Evolutionary conservation across 768 basidiomycete species (phyloP), one percentile per base, ranked within the genome.

Genomic region (Suillus plorans): DNA sequence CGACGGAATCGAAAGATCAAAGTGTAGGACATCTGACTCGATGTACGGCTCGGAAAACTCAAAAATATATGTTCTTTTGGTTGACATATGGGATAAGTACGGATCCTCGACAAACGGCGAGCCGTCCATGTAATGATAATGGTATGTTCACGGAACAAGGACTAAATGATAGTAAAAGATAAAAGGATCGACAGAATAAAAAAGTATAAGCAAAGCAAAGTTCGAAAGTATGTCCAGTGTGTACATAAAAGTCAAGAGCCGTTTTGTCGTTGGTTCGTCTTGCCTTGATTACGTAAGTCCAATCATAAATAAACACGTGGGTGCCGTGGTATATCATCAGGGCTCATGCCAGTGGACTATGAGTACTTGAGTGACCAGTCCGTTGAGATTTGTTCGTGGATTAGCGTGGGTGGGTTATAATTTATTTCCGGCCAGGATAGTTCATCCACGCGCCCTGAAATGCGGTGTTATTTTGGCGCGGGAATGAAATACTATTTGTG

Each of bases 361-460:
- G 59, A 39, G 36, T 36, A 36, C 36, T 36, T 31, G 31, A 37
- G 52, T 34, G 63, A 68, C 63, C 67, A 39, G 61, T 69, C 63
- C 66, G 55, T 68, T 58, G 55, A 45, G 41, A 62, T 45, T 69
- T 66, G 63, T 70, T 63, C 70, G 69, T 72, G 49, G 63, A 76
- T 77, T 76, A 76, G 61, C 63, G 70, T 60, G 67, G 68, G 73
- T 66, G 65, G 64, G 70, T 64, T 61, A 75, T 77, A 77, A 71
- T 64, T 69, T 77, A 77, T 28, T 60, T 65, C 37, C 59, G 63
- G 63, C 64, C 69, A 52, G 63, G 42, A 34, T 57, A 41, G 65
- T 64, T 68, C 68, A 34, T 25, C 18, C 22, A 56, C 31, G 10
- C 20, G 34, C 56, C 39, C 65, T 31, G 39, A 14, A 20, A 25